These are phyloP conservation scores for Centrapalus pauciflorus DNA, from an alignment of 129 eudicot species.

Conservation along the genomic window DNA sequence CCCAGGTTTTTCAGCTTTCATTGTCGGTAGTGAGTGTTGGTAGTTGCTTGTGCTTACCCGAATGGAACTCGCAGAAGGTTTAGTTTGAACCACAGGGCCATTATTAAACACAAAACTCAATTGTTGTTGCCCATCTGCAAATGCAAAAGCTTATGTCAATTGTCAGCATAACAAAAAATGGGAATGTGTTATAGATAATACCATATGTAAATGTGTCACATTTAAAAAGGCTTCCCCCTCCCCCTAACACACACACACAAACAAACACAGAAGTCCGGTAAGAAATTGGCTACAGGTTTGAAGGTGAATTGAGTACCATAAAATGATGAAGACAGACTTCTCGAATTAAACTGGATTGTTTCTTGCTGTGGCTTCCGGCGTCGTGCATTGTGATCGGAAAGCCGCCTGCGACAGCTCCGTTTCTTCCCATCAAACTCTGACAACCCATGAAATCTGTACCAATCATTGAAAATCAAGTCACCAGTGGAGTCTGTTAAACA, in stretches of 20 bases:
- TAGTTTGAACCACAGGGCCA: constrained; percentile 35
- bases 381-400: constrained; percentile 91
- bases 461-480: not conserved
- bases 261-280: too few relatives aligned
- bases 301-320: constrained; percentile 45
- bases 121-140: constrained; percentile 61
- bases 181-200: not conserved
- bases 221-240: not conserved
- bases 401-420: constrained; percentile 87
- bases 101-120: constrained; percentile 53
- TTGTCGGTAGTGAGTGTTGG: constrained; percentile 36
- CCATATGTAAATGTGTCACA: not conserved
- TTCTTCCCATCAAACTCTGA: constrained; percentile 88
- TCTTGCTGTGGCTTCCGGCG: constrained; percentile 89
- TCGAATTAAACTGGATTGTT: constrained; percentile 55
- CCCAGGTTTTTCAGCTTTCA: constrained; percentile 36
- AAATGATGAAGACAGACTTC: constrained; percentile 56
- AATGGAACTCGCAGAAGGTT: constrained; percentile 31
- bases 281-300: not conserved
- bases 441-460: constrained; percentile 72
- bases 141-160: not conserved
- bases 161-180: not conserved
- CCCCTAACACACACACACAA: too few relatives aligned
- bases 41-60: constrained; percentile 46
- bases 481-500: not conserved